phyloP scores from a whole-genome alignment of 2,329 filamentous ascomycete species.

The Ambrosiella cleistominuta region DNA sequence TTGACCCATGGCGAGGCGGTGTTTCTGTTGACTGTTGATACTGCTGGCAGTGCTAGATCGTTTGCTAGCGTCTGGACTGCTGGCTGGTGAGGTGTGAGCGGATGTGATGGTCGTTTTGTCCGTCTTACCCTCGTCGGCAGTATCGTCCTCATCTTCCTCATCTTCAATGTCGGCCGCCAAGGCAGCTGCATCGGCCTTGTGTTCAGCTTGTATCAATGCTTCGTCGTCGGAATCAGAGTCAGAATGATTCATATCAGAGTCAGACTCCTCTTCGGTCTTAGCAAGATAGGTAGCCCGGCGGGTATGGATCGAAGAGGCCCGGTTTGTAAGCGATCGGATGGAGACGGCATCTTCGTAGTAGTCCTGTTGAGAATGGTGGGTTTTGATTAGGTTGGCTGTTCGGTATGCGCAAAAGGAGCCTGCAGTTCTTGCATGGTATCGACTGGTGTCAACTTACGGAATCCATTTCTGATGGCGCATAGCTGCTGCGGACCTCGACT shows the following conservation, averaged over 20 bases:
- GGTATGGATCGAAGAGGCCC: conserved; percentile 1
- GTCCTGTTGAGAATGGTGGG: conserved; percentile 34
- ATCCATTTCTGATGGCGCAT: conserved; percentile 10
- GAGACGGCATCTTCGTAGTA: conserved; percentile 65
- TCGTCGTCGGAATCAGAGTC: conserved; percentile 2
- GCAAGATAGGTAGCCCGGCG: conserved; percentile 1
- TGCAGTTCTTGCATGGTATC: background rate
- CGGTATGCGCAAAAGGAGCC: background rate
- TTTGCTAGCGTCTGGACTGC: conserved; percentile 11
- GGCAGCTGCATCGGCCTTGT: conserved; percentile 1
- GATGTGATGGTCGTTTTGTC: conserved; percentile 12
- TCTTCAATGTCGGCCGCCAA: background rate
- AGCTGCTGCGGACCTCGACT: conserved; percentile 5
- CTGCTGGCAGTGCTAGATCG: conserved; percentile 12
- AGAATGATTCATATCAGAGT: conserved; percentile 14
- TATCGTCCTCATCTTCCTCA: conserved; percentile 9
- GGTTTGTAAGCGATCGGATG: conserved; percentile 45
- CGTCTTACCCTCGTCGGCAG: conserved; percentile 11
- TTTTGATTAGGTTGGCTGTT: background rate
- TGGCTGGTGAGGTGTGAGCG: conserved; percentile 8
- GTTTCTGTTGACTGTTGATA: conserved; percentile 12
- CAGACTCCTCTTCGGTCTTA: conserved; percentile 16
- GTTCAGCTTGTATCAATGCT: background rate
- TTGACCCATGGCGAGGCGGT: conserved; percentile 11
- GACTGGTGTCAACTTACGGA: conserved; percentile 2